These are phyloP conservation scores for Fusarium annulatum DNA, from an alignment of 2,329 filamentous ascomycete genomes.

Conservation along the genomic window DNA sequence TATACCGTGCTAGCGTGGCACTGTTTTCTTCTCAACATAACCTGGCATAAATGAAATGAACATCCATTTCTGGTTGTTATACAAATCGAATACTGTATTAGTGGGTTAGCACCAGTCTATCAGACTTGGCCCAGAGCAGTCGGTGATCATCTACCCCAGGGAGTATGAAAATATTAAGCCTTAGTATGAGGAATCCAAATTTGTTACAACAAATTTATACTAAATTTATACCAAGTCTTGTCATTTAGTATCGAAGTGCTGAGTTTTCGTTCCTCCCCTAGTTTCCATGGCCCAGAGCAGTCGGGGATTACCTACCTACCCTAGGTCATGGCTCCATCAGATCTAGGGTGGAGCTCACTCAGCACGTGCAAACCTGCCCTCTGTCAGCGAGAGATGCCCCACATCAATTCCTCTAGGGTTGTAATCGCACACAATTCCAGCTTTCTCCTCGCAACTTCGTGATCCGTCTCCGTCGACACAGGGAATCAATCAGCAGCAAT, in stretches of 20 bases:
- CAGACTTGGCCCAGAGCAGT: not conserved
- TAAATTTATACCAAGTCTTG: not conserved
- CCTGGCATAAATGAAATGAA: not conserved
- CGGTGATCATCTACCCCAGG: not conserved
- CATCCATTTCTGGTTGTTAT: too few species aligned
- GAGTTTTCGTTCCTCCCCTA: not conserved
- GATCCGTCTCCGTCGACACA: conserved; percentile 44
- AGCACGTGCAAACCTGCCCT: conserved; percentile 22
- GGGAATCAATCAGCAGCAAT: conserved; percentile 52
- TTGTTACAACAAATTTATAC: too few species aligned
- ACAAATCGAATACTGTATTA: not conserved
- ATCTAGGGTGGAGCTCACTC: not conserved
- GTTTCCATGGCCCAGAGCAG: not conserved
- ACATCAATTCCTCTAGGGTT: conserved; percentile 44
- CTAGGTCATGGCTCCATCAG: too few species aligned
- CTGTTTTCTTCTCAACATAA: not conserved
- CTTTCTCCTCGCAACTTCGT: conserved; percentile 43
- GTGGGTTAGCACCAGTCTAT: not conserved
- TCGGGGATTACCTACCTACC: not conserved
- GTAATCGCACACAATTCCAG: conserved; percentile 47
- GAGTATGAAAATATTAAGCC: too few species aligned
- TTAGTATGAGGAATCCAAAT: too few species aligned
- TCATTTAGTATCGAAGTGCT: not conserved
- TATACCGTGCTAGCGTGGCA: not conserved
- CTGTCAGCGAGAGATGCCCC: conserved; percentile 1